Percentiles rank a stretch among this genome's conserved stretches.
phyloP scores from a whole-genome alignment of 352 stramenopile genomes.

The Globisporangium heterothallicum region DNA sequence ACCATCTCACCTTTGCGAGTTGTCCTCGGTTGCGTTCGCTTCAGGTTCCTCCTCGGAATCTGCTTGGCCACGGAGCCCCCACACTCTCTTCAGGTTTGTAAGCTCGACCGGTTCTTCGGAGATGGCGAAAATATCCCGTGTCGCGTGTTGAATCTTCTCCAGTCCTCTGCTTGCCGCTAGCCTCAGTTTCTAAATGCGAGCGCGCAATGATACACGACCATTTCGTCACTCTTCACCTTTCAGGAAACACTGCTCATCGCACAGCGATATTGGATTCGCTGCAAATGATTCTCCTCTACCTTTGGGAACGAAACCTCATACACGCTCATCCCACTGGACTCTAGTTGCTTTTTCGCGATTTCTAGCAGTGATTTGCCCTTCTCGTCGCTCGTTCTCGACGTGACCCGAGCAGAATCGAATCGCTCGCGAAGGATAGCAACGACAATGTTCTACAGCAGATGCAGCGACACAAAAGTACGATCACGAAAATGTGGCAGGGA shows the following conservation, averaged over 20 bases:
- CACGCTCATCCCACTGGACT: constrained; percentile 39
- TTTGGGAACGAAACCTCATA: constrained; percentile 34
- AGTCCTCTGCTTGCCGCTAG: constrained; percentile 26
- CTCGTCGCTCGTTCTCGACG: neutral
- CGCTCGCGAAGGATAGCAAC: constrained; percentile 58
- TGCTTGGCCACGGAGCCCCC: constrained; percentile 26
- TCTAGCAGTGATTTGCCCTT: constrained; percentile 33
- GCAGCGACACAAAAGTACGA: neutral
- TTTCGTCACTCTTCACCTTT: too few relatives aligned
- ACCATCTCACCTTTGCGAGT: constrained; percentile 8
- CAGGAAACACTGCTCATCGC: too few relatives aligned
- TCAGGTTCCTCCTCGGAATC: neutral
- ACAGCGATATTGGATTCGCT: too few relatives aligned
- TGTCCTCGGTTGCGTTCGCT: neutral
- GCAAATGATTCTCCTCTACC: too few relatives aligned
- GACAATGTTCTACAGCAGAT: constrained; percentile 37
- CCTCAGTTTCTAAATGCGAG: constrained; percentile 33
- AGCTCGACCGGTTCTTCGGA: constrained; percentile 38
- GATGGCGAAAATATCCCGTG: constrained; percentile 26
- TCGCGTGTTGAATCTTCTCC: constrained; percentile 36
- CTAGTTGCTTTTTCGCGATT: constrained; percentile 49
- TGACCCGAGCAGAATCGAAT: constrained; percentile 28
- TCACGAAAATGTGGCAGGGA: neutral
- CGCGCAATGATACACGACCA: too few relatives aligned
- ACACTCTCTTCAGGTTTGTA: constrained; percentile 43